These are phyloP conservation scores for Pseudogymnoascus sp. DNA, from an alignment of 2,329 filamentous ascomycete genomes.

Conservation along the genomic window DNA sequence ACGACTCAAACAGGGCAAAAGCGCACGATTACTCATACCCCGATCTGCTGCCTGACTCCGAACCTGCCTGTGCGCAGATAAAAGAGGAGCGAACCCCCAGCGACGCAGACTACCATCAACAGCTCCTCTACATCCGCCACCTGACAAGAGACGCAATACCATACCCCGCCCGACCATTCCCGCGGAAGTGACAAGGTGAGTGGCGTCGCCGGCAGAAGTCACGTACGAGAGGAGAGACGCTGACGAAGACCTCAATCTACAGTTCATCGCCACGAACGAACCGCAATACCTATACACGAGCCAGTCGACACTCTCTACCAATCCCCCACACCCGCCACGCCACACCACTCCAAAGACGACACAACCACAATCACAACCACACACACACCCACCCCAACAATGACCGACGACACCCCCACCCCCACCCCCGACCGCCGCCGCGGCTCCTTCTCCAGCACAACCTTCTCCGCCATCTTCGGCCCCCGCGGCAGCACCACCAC, in stretches of 20 bases:
- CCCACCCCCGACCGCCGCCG: slow-evolving; percentile 35
- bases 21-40: no score
- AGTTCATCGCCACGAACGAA: not conserved
- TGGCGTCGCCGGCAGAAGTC: not conserved
- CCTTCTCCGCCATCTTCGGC: slow-evolving; percentile 43
- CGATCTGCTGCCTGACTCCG: no score
- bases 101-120: not conserved
- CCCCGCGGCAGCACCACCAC: slow-evolving; percentile 35
- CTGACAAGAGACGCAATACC: not conserved
- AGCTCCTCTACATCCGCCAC: not conserved
- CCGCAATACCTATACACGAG: not conserved
- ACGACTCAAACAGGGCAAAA: no score
- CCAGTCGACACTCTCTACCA: not conserved
- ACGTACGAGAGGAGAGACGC: not conserved
- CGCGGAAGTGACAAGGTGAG: not conserved
- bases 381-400: slow-evolving; percentile 23
- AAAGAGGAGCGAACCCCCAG: no score
- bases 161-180: no score
- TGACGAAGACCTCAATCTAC: not conserved
- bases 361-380: no score
- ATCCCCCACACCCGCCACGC: not conserved
- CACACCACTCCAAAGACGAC: slow-evolving; percentile 1
- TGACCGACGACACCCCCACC: slow-evolving; percentile 35
- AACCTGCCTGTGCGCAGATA: no score
- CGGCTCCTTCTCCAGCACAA: slow-evolving; percentile 35